Conservation (phyloP, 441 rosid species). For the Erysimum pusillum region DNA sequence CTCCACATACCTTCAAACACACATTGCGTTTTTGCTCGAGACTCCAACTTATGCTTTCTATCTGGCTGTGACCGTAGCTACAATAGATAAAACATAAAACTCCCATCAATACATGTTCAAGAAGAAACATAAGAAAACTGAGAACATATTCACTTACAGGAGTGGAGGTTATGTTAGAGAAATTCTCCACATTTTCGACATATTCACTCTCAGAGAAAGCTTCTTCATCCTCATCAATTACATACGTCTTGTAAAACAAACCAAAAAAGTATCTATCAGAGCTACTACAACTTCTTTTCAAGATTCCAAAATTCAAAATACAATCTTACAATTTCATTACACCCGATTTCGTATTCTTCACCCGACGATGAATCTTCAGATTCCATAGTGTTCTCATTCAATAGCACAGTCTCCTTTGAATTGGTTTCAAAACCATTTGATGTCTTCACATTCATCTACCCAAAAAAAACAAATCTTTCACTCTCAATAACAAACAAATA, state of each 20-base stretch:
- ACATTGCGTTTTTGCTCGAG: constrained; percentile 43
- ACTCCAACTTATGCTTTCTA: constrained; percentile 36
- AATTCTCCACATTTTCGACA: constrained; percentile 20
- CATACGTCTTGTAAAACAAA: constrained; percentile 30
- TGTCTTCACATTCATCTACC: constrained; percentile 19
- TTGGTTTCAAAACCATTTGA: background rate
- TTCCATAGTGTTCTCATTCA: constrained; percentile 38
- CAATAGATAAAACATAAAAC: background rate
- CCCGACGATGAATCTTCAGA: constrained; percentile 9
- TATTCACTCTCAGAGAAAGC: constrained; percentile 35
- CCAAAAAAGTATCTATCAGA: background rate
- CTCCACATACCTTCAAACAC: constrained; percentile 42
- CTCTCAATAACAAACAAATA: background rate
- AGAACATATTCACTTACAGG: constrained; percentile 27
- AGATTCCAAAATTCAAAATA: constrained; percentile 7
- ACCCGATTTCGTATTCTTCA: constrained; percentile 12
- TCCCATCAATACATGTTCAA: constrained; percentile 15
- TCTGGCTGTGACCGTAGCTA: constrained; percentile 43
- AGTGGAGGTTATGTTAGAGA: constrained; percentile 6
- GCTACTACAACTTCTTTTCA: constrained; percentile 14
- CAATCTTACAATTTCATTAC: constrained; percentile 36
- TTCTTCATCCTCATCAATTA: constrained; percentile 39
- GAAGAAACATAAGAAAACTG: constrained; percentile 25
- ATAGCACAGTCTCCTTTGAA: constrained; percentile 42
- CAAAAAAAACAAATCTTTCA: constrained; percentile 24